Percentiles rank a stretch among this genome's conserved stretches.
These are phyloP conservation scores for Allium cepa DNA, from an alignment of 106 monocot species.

Conservation along the genomic window DNA sequence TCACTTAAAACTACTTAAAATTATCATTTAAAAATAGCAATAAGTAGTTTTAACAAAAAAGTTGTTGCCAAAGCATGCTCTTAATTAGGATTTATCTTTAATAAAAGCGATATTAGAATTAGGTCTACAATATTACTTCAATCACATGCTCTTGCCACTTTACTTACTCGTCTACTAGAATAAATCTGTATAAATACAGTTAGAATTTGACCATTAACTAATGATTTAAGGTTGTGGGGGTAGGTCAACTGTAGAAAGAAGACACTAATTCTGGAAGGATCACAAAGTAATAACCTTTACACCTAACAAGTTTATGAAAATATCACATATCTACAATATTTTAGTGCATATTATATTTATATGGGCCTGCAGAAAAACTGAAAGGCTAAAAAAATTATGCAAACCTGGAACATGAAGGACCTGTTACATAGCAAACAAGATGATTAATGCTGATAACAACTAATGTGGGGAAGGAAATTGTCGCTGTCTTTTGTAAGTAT, in stretches of 20 bases:
- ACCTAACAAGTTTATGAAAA: background rate
- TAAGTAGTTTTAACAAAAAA: too few relatives aligned
- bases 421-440: too few relatives aligned
- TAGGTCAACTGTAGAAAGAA: constrained; percentile 1
- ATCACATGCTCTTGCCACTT: constrained; percentile 1
- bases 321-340: constrained; percentile 1
- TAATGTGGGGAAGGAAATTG: too few relatives aligned
- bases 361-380: too few relatives aligned
- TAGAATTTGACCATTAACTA: constrained; percentile 5
- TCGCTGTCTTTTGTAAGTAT: too few relatives aligned
- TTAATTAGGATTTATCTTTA: background rate
- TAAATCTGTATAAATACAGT: background rate
- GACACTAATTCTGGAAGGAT: background rate
- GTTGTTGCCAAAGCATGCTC: too few relatives aligned
- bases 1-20: too few relatives aligned
- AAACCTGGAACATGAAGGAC: too few relatives aligned
- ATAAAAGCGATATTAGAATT: background rate
- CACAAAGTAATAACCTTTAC: background rate
- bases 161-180: background rate
- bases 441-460: too few relatives aligned
- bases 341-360: background rate
- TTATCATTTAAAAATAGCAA: too few relatives aligned
- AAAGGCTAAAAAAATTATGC: too few relatives aligned
- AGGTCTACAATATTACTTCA: background rate
- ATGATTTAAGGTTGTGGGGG: constrained; percentile 7